phyloP scores from a whole-genome alignment of 1,284 basidiomycete species.

The Leccinum cinnamomeum region DNA sequence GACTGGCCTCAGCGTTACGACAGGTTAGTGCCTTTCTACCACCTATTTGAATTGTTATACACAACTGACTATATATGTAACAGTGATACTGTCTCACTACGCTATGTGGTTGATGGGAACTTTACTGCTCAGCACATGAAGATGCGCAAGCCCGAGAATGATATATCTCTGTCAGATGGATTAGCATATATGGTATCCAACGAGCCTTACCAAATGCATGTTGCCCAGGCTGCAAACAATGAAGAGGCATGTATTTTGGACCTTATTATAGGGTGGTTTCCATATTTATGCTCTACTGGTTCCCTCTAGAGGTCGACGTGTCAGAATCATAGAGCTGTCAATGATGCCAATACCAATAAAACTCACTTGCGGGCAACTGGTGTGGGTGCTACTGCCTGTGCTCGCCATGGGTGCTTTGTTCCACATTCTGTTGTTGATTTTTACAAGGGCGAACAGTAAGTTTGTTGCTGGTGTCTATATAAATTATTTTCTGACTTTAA shows the following conservation, averaged over 20 bases:
- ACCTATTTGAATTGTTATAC: no score
- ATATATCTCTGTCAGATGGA: slow-evolving; percentile 14
- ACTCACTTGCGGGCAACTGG: slow-evolving; percentile 8
- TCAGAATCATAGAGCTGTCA: no score
- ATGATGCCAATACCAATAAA: slow-evolving; percentile 1
- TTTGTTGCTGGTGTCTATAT: neutral
- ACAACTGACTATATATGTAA: no score
- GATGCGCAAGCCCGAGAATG: slow-evolving; percentile 11
- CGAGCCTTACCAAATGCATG: slow-evolving; percentile 10
- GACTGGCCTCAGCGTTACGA: neutral
- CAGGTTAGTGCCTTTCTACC: neutral
- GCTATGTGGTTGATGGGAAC: slow-evolving; percentile 17
- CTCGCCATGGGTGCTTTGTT: no score
- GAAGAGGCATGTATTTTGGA: slow-evolving; percentile 1
- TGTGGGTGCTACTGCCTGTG: no score
- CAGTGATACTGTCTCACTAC: neutral
- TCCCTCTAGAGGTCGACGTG: no score
- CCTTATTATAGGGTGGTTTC: neutral
- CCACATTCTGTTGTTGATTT: no score
- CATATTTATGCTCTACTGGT: no score
- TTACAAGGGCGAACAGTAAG: slow-evolving; percentile 4
- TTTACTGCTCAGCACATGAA: slow-evolving; percentile 21
- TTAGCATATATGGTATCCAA: slow-evolving; percentile 15
- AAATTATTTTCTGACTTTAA: neutral
- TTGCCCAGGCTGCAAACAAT: neutral